Base-by-base conservation (phyloP, 1,139 yeast genomes). In the Nakaseomyces delphensis region DNA sequence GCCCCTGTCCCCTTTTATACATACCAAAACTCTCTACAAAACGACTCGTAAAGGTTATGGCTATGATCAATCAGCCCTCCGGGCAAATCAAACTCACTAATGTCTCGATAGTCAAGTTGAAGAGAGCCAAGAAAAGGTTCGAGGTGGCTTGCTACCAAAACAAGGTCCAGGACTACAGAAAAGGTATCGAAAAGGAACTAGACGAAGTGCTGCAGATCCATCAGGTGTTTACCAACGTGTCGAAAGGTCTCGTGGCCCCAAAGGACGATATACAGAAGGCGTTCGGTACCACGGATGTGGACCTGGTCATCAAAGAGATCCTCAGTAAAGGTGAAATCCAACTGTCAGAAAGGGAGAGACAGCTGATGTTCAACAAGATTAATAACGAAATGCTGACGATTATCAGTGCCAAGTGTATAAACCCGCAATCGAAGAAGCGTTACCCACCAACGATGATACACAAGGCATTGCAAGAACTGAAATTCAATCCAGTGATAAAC, bases 81-180 rank as follows among this genome's bases (percentile, higher is more conserved):
- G 79, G 86, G 40, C 95, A 85, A 59, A 87, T 91, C 53, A 83
- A 79, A 60, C 74, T 91, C 55, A 91, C 98, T 42, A 91, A 91
- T 64, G 97, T 91, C 36, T 87, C 98, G 20, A 69, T 91, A 47
- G 96, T 91, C 41, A 74, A 93, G 42, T 79, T 91, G 78, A 84
- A 83, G 57, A 86, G 84, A 60, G 95, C 91, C 25, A 85, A 85
- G 59, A 84, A 85, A 63, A 69, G 96, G 50, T 91, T 87, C 57
- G 98, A 91, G 63, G 76, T 93, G 39, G 98, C 97, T 0, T 91
- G 98, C 60, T 91, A 91, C 62, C 96, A 86, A 58, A 91, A 91
- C 58, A 91, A 93, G 59, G 96, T 91, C 10, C 97, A 89, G 59
- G 98, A 91, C 63, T 91, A 91, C 80, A 71, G 96, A 54, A 60